phyloP scores from a whole-genome alignment of 345 rosid genomes.

The Viola odorata region DNA sequence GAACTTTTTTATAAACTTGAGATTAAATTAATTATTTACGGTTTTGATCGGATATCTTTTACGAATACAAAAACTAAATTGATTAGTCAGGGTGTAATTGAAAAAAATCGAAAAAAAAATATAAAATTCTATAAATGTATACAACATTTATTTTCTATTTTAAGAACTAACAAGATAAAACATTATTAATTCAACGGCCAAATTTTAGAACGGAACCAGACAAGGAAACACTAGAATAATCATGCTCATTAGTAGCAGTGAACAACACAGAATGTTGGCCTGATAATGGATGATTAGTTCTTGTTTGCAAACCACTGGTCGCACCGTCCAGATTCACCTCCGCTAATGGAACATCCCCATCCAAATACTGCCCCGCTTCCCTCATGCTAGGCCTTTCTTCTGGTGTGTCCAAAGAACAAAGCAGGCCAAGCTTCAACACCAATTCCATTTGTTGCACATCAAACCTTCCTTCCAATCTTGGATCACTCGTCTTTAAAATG shows the following conservation, averaged over 20 bases:
- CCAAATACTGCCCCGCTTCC: slow-evolving; percentile 2
- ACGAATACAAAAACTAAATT: too few species aligned
- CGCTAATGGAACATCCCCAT: background rate
- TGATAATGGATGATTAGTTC: background rate
- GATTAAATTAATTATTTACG: too few species aligned
- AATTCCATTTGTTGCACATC: slow-evolving; percentile 4
- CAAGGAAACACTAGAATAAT: background rate
- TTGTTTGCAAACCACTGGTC: background rate
- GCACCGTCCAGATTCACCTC: background rate
- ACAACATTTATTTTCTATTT: too few species aligned
- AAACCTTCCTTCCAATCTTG: background rate
- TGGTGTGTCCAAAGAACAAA: background rate
- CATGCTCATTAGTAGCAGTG: too few species aligned
- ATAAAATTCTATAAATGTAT: too few species aligned
- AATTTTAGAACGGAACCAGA: slow-evolving; percentile 21
- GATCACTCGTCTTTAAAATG: background rate
- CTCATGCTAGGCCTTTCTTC: slow-evolving; percentile 2
- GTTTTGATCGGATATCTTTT: too few species aligned
- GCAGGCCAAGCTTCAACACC: slow-evolving; percentile 3
- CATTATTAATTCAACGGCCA: slow-evolving; percentile 18
- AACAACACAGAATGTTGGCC: too few species aligned
- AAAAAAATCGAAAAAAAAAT: too few species aligned
- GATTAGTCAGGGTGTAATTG: too few species aligned
- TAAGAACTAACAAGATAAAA: too few species aligned
- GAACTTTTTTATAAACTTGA: too few species aligned